Evolutionary conservation across 768 basidiomycete species (phyloP).

Genomic region (Epithele typhae): DNA sequence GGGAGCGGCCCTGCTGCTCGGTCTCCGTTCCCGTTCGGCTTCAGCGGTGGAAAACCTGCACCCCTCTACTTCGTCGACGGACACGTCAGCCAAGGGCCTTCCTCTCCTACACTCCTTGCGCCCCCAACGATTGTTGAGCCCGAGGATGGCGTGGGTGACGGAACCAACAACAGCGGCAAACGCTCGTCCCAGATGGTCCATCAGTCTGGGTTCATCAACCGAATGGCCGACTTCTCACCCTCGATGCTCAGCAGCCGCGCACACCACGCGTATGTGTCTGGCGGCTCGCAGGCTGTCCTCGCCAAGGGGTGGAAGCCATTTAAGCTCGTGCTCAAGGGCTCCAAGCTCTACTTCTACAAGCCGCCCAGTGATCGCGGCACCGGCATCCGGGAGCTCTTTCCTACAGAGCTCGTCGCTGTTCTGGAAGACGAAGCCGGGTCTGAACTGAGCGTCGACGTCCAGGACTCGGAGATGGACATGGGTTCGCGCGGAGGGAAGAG

Average conservation of each 20-base stretch:
- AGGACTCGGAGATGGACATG: conserved; percentile 25
- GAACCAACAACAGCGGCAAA: conserved; percentile 34
- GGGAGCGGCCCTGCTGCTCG: conserved; percentile 20
- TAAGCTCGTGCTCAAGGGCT: conserved; percentile 79
- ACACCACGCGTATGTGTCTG: conserved; percentile 23
- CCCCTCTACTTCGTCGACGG: conserved; percentile 6
- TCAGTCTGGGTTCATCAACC: conserved; percentile 73
- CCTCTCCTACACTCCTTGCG: conserved; percentile 35
- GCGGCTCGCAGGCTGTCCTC: conserved; percentile 18
- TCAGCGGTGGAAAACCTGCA: conserved; percentile 19
- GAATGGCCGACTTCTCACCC: conserved; percentile 50
- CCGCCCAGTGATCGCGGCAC: conserved; percentile 63
- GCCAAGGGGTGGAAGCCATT: conserved; percentile 82
- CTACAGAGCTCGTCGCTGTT: conserved; percentile 54
- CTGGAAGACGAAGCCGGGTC: conserved; percentile 41
- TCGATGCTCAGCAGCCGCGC: conserved; percentile 25
- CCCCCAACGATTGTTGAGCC: conserved; percentile 49
- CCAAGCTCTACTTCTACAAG: conserved; percentile 85
- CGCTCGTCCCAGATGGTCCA: conserved; percentile 78
- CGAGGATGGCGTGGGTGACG: conserved; percentile 21
- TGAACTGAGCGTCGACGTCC: conserved; percentile 20
- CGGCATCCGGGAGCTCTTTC: conserved; percentile 73
- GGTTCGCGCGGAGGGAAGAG: conserved; percentile 28
- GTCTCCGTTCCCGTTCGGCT: conserved; percentile 28
- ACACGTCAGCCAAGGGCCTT: conserved; percentile 2